Conservation (phyloP, 345 rosid genomes). For the Ailanthus altissimus region DNA sequence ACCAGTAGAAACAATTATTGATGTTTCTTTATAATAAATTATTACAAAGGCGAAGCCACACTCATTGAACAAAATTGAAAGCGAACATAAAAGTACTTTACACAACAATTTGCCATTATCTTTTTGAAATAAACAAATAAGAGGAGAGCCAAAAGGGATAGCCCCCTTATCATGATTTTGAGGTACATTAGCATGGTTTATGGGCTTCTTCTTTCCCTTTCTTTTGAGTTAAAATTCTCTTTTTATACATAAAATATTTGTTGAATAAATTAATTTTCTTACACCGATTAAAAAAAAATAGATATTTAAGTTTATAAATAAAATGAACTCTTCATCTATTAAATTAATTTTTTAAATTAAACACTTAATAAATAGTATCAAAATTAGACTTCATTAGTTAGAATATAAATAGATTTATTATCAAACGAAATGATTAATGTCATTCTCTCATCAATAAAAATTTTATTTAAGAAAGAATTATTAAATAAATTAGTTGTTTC, state of each 20-base stretch:
- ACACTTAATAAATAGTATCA: too few species aligned
- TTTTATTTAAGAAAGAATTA: too few species aligned
- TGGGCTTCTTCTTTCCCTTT: constrained; percentile 4
- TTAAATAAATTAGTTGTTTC: too few species aligned
- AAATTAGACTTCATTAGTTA: too few species aligned
- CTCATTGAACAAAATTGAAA: constrained; percentile 39
- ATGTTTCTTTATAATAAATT: constrained; percentile 16
- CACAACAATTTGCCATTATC: constrained; percentile 26
- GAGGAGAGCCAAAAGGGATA: constrained; percentile 15
- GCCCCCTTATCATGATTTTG: constrained; percentile 30
- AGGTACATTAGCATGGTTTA: constrained; percentile 24
- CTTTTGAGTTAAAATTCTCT: background rate
- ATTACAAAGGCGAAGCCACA: constrained; percentile 37
- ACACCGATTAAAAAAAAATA: too few species aligned
- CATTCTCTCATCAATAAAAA: too few species aligned
- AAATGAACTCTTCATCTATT: too few species aligned
- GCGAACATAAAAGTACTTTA: constrained; percentile 44
- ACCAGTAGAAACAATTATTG: constrained; percentile 23
- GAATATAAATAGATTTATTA: too few species aligned
- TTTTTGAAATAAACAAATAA: constrained; percentile 16
- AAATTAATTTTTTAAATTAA: too few species aligned
- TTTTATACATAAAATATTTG: background rate
- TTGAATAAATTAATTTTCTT: too few species aligned
- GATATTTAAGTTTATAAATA: too few species aligned
- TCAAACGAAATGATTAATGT: too few species aligned